Evolutionary conservation across 1,139 yeast genomes (phyloP).

Genomic region (Scheffersomyces stambukii): DNA sequence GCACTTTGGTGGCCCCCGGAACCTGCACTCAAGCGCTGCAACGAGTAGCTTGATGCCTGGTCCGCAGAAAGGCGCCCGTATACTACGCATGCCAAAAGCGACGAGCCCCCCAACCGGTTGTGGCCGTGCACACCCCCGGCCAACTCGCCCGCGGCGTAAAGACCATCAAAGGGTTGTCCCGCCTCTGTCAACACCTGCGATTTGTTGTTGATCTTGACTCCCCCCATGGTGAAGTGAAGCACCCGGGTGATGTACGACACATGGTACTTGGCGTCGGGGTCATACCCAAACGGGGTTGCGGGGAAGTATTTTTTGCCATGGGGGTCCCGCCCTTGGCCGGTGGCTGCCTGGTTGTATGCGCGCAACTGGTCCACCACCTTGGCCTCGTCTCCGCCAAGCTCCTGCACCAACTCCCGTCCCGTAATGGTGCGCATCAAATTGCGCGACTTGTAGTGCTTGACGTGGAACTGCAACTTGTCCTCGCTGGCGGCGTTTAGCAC

Average conservation of each 20-base stretch:
- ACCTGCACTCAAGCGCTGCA: conserved; percentile 24
- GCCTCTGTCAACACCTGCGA: conserved; percentile 51
- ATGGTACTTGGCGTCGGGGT: conserved; percentile 29
- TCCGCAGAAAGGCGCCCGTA: conserved; percentile 68
- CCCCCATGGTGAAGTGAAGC: conserved; percentile 86
- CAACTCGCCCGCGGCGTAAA: conserved; percentile 76
- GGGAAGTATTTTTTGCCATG: conserved; percentile 52
- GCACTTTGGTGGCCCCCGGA: conserved; percentile 10
- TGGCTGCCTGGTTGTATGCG: conserved; percentile 45
- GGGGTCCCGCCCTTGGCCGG: conserved; percentile 38
- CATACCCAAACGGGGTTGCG: conserved; percentile 41
- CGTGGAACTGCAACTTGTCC: conserved; percentile 47
- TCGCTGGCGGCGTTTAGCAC: conserved; percentile 44
- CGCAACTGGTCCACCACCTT: conserved; percentile 34
- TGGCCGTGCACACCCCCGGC: conserved; percentile 84
- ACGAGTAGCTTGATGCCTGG: conserved; percentile 29
- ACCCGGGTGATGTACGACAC: conserved; percentile 68
- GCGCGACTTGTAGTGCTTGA: conserved; percentile 64
- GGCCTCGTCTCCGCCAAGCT: conserved; percentile 28
- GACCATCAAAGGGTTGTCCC: conserved; percentile 47
- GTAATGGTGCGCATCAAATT: conserved; percentile 55
- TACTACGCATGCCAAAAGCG: conserved; percentile 76
- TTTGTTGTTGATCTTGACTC: conserved; percentile 60
- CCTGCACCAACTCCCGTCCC: conserved; percentile 46
- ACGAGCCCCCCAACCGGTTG: conserved; percentile 73